Base-by-base conservation (phyloP, 306 rosid genomes). In the Delonix regia region DNA sequence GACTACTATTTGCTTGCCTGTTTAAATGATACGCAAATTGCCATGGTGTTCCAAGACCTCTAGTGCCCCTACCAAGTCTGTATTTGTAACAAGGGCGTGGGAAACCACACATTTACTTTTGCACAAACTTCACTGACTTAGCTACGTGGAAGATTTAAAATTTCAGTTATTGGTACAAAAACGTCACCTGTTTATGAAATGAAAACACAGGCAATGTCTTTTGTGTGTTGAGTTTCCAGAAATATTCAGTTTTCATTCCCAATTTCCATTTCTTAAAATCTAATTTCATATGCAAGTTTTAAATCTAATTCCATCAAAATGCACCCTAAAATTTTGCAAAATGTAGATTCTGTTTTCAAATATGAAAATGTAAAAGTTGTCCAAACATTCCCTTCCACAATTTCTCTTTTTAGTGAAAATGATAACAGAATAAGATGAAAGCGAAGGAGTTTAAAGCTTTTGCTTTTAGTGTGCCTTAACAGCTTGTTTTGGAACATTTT, bases 401-500 rank as follows among this genome's bases (percentile, higher is more conserved):
- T 47, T 44, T 47, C 52, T 47, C 14, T 47, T 47, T 47, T 14
- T 41, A 41, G 7, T 47, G 13, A 13, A 15, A 15, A 47, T 13
- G 52, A 47, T 3, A 47, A 3, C 3, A 10, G 7, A 9, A 36
- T 3, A 36, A 1, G 7, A 36, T 4, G 39, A 6, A 36, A 44
- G 48, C 48, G 1, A 44, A 44, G 16, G 3, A 16, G 48, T 16
- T 44, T 16, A 10, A 47, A 47, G 52, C 52, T 47, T 10, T 47
- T 47, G 55, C 34, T 64, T 59, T 72, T 44, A 24, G 34, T 69
- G 36, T 49, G 27, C 44, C 16, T 48, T 22, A 48, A 71, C 39
- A 4, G 22, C 45, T 55, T 79, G 33, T 76, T 65, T 56, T 27
- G 48, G 61, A 25, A 51, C 70, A 34, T 42, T 49, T 27, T 71